A percentile compares a stretch with the other conserved stretches of the same genome.
These are phyloP conservation scores for Candida sonorensis DNA, from an alignment of 805 yeast species.

Conservation along the genomic window DNA sequence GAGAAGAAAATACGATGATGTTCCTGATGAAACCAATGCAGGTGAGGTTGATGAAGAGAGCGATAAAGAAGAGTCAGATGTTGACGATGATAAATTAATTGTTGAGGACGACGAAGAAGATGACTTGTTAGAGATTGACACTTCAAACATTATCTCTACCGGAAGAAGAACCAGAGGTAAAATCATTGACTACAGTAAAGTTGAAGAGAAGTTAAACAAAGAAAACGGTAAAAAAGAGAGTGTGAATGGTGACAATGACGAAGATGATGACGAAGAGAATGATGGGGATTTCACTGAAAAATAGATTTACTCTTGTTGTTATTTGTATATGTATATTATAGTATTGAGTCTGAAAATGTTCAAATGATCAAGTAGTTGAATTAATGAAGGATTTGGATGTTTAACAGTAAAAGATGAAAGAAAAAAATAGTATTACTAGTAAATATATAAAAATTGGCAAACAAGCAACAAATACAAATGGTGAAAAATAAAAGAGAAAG, in stretches of 20 bases:
- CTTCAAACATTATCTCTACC: constrained; percentile 72
- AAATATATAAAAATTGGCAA: background rate
- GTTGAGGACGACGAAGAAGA: constrained; percentile 67
- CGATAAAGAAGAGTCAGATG: constrained; percentile 32
- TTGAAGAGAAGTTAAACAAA: constrained; percentile 61
- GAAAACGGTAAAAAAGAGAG: constrained; percentile 40
- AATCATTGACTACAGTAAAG: constrained; percentile 76
- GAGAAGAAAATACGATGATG: constrained; percentile 18
- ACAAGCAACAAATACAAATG: background rate
- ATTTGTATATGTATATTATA: background rate
- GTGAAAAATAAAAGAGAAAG: background rate
- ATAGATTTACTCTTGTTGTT: too few relatives aligned
- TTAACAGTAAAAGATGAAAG: constrained; percentile 30
- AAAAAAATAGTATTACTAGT: constrained; percentile 1
- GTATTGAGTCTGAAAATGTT: background rate
- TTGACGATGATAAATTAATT: constrained; percentile 44
- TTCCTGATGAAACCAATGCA: constrained; percentile 12
- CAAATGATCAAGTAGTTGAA: too few relatives aligned
- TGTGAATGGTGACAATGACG: constrained; percentile 41
- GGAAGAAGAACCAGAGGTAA: constrained; percentile 91
- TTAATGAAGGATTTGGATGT: too few relatives aligned
- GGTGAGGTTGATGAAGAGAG: constrained; percentile 31
- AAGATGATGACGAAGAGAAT: constrained; percentile 43
- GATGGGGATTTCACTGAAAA: constrained; percentile 37
- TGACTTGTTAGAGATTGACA: constrained; percentile 72